These are phyloP conservation scores for Copromyces sp. DNA, from an alignment of 495 filamentous ascomycete species.

Conservation along the genomic window DNA sequence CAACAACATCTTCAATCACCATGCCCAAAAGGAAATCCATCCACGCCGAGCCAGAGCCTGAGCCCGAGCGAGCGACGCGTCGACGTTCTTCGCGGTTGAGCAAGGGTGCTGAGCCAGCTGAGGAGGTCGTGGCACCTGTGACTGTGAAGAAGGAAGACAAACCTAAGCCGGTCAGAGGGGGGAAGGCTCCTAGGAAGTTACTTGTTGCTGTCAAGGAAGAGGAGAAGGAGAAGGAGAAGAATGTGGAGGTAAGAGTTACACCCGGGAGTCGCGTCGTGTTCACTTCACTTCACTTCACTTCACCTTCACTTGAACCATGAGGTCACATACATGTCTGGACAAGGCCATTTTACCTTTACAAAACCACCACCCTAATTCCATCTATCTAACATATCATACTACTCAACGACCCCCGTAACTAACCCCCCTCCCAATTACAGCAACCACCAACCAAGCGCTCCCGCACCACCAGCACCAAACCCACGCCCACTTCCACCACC, in stretches of 20 bases:
- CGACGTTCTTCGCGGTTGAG: neutral
- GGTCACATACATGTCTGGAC: neutral
- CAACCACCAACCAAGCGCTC: constrained; percentile 4
- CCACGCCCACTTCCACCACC: neutral
- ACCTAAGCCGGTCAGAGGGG: neutral
- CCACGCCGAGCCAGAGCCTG: neutral
- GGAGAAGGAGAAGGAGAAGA: neutral
- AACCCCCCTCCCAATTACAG: neutral
- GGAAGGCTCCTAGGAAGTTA: neutral
- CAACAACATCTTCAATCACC: neutral
- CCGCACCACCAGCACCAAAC: constrained; percentile 2
- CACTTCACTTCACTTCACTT: neutral
- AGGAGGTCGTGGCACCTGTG: neutral
- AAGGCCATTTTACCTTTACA: neutral
- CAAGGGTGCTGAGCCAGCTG: neutral
- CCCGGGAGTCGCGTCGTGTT: neutral
- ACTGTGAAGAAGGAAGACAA: neutral
- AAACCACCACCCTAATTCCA: neutral
- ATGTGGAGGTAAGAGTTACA: neutral
- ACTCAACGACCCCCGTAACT: neutral
- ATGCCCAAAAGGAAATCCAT: constrained; percentile 34
- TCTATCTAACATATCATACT: neutral
- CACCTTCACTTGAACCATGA: neutral
- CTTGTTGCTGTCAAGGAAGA: neutral
- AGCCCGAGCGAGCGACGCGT: neutral